These are phyloP conservation scores for Tympanopsis confertula DNA, from an alignment of 2,329 filamentous ascomycete species.

Conservation along the genomic window DNA sequence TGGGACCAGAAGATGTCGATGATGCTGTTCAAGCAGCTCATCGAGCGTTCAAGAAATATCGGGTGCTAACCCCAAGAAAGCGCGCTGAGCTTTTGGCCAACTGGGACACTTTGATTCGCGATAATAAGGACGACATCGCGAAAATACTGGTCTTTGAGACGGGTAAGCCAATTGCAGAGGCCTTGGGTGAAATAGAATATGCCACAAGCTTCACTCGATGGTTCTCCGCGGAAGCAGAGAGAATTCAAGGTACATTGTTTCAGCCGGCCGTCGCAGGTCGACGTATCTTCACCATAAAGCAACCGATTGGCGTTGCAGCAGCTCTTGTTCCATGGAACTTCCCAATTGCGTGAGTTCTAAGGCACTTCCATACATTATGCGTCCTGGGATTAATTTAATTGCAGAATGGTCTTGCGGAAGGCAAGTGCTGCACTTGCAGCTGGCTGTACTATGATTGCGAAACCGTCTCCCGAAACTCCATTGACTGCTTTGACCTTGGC, in stretches of 20 bases:
- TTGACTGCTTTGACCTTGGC: constrained; percentile 41
- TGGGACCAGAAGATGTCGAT: constrained; percentile 2
- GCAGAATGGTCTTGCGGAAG: constrained; percentile 57
- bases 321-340: constrained; percentile 68
- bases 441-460: constrained; percentile 64
- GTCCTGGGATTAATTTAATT: too few relatives aligned
- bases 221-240: constrained; percentile 39
- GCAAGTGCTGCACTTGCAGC: constrained; percentile 57
- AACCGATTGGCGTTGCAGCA: constrained; percentile 57
- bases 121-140: constrained; percentile 23
- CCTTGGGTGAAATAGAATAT: constrained; percentile 42
- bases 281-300: constrained; percentile 62
- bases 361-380: too few relatives aligned
- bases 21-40: constrained; percentile 1
- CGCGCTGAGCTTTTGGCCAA: constrained; percentile 14
- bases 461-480: constrained; percentile 59
- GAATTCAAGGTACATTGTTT: constrained; percentile 41
- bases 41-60: background rate
- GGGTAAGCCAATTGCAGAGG: constrained; percentile 42
- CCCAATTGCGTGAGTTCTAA: too few relatives aligned
- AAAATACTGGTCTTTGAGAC: constrained; percentile 33
- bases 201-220: constrained; percentile 40
- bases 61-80: constrained; percentile 1
- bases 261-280: constrained; percentile 48
- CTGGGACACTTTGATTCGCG: constrained; percentile 23